Conservation (phyloP, 169 alveolate species). For the Plasmodium knowlesi region DNA sequence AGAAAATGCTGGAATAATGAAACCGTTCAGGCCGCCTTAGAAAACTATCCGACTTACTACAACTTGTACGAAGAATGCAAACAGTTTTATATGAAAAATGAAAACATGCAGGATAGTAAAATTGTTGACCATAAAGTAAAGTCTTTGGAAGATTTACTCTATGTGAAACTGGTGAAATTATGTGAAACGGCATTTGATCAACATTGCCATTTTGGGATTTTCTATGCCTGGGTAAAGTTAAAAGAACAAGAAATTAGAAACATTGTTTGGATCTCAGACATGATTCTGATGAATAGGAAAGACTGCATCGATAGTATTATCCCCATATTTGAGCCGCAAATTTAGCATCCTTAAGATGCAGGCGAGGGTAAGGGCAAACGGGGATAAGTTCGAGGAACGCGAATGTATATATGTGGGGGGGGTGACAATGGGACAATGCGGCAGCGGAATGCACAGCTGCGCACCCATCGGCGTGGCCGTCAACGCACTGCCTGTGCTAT, state of each 20-base stretch:
- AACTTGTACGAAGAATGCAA: conserved; percentile 91
- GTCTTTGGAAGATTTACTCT: conserved; percentile 96
- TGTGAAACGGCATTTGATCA: conserved; percentile 97
- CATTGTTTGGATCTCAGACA: conserved; percentile 97
- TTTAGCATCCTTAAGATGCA: conserved; percentile 13
- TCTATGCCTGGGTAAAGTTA: conserved; percentile 97
- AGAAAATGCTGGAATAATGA: conserved; percentile 92
- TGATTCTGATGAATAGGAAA: conserved; percentile 90
- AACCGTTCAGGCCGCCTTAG: conserved; percentile 92
- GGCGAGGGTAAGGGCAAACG: not conserved
- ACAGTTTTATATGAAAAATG: conserved; percentile 79
- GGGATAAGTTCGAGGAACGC: not conserved
- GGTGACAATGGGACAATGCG: not conserved
- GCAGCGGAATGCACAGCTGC: not conserved
- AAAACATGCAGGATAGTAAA: conserved; percentile 43
- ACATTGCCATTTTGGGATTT: conserved; percentile 96
- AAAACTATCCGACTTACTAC: conserved; percentile 89
- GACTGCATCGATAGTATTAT: conserved; percentile 89
- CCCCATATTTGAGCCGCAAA: conserved; percentile 87
- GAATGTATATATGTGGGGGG: not conserved
- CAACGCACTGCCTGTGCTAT: not conserved
- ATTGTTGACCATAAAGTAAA: conserved; percentile 74
- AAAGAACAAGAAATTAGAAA: conserved; percentile 98
- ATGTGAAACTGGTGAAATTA: conserved; percentile 94
- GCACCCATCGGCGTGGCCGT: not conserved